Evolutionary conservation across 768 basidiomycete species (phyloP).

Genomic region (Suillus alpinus): DNA sequence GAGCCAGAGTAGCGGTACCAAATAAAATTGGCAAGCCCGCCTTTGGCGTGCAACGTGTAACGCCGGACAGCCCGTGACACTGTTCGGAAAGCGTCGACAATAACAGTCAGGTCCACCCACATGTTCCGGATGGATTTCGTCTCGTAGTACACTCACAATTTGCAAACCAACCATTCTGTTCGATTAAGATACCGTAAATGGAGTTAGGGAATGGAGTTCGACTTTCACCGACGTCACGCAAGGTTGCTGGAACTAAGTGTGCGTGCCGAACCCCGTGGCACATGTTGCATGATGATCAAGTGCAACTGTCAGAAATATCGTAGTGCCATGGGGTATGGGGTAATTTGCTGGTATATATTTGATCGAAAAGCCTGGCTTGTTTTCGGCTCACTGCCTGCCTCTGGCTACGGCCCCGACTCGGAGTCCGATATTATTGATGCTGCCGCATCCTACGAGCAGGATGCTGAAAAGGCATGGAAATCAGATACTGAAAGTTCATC

Average conservation of each 20-base stretch:
- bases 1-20: background rate
- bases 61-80: background rate
- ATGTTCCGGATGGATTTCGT: background rate
- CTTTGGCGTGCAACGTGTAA: background rate
- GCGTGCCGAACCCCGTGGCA: background rate
- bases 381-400: background rate
- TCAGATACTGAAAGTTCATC: background rate
- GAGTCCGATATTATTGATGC: background rate
- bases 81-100: background rate
- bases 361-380: background rate
- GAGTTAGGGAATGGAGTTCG: background rate
- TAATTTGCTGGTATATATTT: background rate
- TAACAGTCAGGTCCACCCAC: background rate
- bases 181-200: background rate
- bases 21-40: background rate
- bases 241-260: background rate
- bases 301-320: background rate
- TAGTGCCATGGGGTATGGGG: background rate
- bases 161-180: background rate
- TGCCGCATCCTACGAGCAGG: background rate
- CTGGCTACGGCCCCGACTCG: background rate
- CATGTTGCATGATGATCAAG: background rate
- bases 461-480: background rate
- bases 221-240: background rate
- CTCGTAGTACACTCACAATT: background rate